Evolutionary conservation across 306 rosid species (phyloP).

Genomic region (Benincasa hispida): DNA sequence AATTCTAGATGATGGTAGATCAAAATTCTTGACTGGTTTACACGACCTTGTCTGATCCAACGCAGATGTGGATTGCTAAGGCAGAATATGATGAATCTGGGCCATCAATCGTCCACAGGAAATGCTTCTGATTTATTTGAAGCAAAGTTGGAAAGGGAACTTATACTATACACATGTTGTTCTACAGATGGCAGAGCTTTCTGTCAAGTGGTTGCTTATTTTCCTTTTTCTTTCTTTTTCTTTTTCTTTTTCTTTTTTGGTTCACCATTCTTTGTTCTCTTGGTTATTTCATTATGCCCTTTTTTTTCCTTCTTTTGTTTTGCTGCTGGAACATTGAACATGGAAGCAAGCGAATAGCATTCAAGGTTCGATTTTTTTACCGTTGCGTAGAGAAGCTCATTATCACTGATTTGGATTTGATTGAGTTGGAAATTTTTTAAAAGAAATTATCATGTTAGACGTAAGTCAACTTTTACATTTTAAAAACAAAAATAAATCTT

Average conservation of each 20-base stretch:
- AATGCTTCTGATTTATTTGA: slow-evolving; percentile 63
- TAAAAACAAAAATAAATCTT: no score
- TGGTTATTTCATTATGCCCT: slow-evolving; percentile 31
- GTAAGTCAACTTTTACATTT: no score
- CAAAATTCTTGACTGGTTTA: background rate
- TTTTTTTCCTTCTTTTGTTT: slow-evolving; percentile 1
- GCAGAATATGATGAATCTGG: slow-evolving; percentile 94
- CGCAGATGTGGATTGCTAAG: slow-evolving; percentile 98
- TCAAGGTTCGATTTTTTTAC: slow-evolving; percentile 20
- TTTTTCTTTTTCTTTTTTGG: background rate
- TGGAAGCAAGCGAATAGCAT: slow-evolving; percentile 36
- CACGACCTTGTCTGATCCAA: background rate
- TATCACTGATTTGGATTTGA: background rate
- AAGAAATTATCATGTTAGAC: background rate
- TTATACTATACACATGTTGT: slow-evolving; percentile 24
- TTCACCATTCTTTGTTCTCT: slow-evolving; percentile 23
- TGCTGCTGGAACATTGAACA: slow-evolving; percentile 42
- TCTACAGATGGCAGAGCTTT: slow-evolving; percentile 26
- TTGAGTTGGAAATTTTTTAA: no score
- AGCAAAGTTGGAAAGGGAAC: slow-evolving; percentile 28
- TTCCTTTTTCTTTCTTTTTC: background rate
- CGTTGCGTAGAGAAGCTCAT: background rate
- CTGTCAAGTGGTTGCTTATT: slow-evolving; percentile 36
- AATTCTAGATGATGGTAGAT: background rate
- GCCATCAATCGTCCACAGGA: slow-evolving; percentile 95